Evolutionary conservation across 495 filamentous ascomycete species (phyloP), one percentile per base, ranked within the genome.

Genomic region (Filosporella fistucella): DNA sequence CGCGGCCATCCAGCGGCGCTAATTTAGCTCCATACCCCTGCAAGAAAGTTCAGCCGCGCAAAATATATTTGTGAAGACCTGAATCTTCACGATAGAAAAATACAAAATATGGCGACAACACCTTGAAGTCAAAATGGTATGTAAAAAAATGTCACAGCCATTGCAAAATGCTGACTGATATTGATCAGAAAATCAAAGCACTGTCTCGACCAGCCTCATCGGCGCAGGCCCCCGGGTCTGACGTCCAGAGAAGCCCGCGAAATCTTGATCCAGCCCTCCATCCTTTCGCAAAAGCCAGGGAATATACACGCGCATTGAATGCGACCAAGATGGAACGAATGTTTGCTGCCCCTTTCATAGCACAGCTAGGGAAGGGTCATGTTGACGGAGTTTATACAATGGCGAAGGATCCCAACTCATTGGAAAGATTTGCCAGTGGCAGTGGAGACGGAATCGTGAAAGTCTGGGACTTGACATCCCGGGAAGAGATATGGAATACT

Each of bases 271-370:
- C 93, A 10, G 81, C 88, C 25, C 76, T 93, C 43, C 93, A 98
- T 72, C 94, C 94, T 18, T 97, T 97, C 66, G 91, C 94, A 64
- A 75, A 89, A 56, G 93, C 90, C 38, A 75, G 94, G 62, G 93
- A 98, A 69, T 97, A 97, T 61, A 88, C 85, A 7, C 74, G 87
- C 42, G 86, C 88, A 22, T 76, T 90, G 57, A 96, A 91, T 80
- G 90, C 91, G 7, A 86, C 87, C 39, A 98, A 98, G 58, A 65
- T 98, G 42, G 88, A 96, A 65, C 84, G 93, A 53, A 90, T 98
- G 81, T 96, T 97, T 61, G 91, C 93, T 17, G 82, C 88, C 43
- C 93, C 93, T 4, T 98, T 98, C 62, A 67, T 98, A 33, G 85
- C 72, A 0, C 86, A 95, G 57, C 77, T 98, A 42, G 91, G 90